Conservation (phyloP, 179 eudicot species). For the Beta corolliflora region DNA sequence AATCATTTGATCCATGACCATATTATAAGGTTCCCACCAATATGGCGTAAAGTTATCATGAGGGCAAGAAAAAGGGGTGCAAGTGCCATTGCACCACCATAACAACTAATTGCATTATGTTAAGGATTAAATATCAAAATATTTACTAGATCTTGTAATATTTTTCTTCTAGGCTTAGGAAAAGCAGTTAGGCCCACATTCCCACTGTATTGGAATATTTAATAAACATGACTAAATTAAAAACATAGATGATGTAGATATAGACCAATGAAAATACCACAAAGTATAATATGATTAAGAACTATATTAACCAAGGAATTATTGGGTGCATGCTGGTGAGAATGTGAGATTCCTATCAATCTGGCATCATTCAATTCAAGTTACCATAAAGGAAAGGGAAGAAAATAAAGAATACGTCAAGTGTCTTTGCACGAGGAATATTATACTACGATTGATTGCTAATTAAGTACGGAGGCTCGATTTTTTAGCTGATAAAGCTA, state of each 20-base stretch:
- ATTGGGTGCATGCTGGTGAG: background rate
- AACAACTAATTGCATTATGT: background rate
- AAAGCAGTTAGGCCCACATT: background rate
- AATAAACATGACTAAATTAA: background rate
- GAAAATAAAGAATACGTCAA: background rate
- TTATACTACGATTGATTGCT: no score
- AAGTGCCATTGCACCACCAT: conserved; percentile 1
- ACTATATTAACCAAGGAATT: background rate
- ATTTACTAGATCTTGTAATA: background rate
- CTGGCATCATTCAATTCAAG: background rate
- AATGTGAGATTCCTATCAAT: background rate
- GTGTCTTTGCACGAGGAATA: background rate
- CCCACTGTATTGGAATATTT: conserved; percentile 5
- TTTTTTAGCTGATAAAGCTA: background rate
- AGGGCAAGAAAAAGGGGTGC: background rate
- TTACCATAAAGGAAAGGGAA: background rate
- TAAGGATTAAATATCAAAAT: background rate
- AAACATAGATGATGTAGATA: background rate
- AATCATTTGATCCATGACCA: background rate
- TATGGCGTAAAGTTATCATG: background rate
- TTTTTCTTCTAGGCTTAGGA: background rate
- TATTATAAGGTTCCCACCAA: background rate
- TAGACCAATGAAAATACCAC: background rate
- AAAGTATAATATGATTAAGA: background rate
- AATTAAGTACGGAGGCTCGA: background rate